Evolutionary conservation across 2,329 filamentous ascomycete species (phyloP).

Genomic region (Pestalotiopsis sp.): DNA sequence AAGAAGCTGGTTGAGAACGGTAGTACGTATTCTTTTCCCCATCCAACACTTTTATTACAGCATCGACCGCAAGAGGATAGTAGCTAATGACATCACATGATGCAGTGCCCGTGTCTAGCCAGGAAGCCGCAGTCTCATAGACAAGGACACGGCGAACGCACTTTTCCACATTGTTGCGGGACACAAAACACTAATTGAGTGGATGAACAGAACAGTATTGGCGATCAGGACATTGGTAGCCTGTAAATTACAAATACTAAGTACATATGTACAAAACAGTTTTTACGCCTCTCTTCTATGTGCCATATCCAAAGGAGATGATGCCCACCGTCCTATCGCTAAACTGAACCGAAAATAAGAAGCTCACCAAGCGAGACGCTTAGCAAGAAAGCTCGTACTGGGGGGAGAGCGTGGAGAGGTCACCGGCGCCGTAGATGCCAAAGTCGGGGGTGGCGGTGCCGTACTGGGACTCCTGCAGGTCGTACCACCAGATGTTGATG

Average conservation of each 20-base stretch:
- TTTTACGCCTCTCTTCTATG: constrained; percentile 8
- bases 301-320: not conserved
- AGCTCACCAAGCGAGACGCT: not conserved
- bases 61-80: not conserved
- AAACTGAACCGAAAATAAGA: constrained; percentile 2
- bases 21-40: constrained; percentile 21
- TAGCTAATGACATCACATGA: not conserved
- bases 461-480: constrained; percentile 37
- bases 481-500: constrained; percentile 39
- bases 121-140: not conserved
- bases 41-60: not conserved
- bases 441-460: constrained; percentile 36
- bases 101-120: not conserved
- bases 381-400: constrained; percentile 33
- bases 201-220: not conserved
- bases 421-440: constrained; percentile 36
- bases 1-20: constrained; percentile 34
- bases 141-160: not conserved
- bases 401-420: constrained; percentile 28
- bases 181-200: not conserved
- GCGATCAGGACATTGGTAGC: not conserved
- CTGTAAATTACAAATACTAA: not conserved
- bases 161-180: not conserved
- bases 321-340: not conserved
- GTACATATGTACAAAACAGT: not conserved